Conservation (phyloP, 306 rosid genomes). For the Argentina anserina region DNA sequence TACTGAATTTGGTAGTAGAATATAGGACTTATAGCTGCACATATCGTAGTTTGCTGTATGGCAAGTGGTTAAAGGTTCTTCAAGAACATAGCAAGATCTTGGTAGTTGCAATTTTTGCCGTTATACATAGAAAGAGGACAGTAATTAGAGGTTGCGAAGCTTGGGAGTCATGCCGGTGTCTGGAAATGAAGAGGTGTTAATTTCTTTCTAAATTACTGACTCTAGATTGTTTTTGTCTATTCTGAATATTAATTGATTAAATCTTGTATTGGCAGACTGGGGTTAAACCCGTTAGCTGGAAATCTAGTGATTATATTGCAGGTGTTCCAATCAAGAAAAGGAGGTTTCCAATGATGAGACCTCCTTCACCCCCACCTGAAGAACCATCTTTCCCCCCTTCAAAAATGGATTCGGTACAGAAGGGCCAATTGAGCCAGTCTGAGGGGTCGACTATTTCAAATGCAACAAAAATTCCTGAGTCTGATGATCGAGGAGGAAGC, state of each 20-base stretch:
- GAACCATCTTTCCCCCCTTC: conserved; percentile 35
- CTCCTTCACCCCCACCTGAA: conserved; percentile 59
- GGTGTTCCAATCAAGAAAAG: conserved; percentile 98
- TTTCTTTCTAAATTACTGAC: conserved; percentile 53
- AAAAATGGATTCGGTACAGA: conserved; percentile 40
- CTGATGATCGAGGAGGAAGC: conserved; percentile 43
- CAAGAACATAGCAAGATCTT: conserved; percentile 15
- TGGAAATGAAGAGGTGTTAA: conserved; percentile 86
- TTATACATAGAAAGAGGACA: conserved; percentile 24
- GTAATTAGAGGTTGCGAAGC: conserved; percentile 35
- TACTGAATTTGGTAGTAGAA: conserved; percentile 15
- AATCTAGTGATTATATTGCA: conserved; percentile 68
- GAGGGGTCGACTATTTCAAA: conserved; percentile 45
- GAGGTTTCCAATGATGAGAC: conserved; percentile 51
- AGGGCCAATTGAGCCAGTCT: conserved; percentile 42
- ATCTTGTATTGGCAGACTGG: conserved; percentile 84
- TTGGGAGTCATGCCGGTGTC: conserved; percentile 75
- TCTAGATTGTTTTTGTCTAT: conserved; percentile 42
- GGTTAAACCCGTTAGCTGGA: conserved; percentile 60
- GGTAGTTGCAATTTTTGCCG: conserved; percentile 27
- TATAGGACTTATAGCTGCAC: conserved; percentile 19
- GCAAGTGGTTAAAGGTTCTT: conserved; percentile 10
- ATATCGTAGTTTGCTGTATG: conserved; percentile 5
- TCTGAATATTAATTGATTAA: conserved; percentile 56
- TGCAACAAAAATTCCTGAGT: conserved; percentile 27